phyloP scores from a whole-genome alignment of 345 rosid species.

The Eucalyptus curtisii region DNA sequence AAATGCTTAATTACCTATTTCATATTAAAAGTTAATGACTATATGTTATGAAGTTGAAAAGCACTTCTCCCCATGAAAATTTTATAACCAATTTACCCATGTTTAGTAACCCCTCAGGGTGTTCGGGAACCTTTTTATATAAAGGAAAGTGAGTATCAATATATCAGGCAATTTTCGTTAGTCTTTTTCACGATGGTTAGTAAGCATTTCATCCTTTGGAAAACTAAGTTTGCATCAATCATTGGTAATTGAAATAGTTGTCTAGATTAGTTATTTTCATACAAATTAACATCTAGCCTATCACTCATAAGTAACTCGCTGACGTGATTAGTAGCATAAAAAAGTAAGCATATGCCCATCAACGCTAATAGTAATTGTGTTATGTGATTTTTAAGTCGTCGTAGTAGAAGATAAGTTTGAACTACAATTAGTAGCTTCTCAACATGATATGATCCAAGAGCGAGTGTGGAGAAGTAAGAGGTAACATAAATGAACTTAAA shows the following conservation, averaged over 20 bases:
- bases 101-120: not conserved
- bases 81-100: not conserved
- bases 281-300: not conserved
- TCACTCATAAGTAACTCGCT: not conserved
- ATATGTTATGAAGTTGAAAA: not conserved
- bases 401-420: not conserved
- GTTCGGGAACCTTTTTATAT: not conserved
- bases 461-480: too few relatives aligned
- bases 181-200: not conserved
- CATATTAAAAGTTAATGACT: not conserved
- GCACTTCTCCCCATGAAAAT: not conserved
- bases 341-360: not conserved
- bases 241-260: not conserved
- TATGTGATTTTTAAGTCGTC: not conserved
- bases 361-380: not conserved
- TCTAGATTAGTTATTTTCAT: not conserved
- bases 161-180: not conserved
- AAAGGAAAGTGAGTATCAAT: not conserved
- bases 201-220: not conserved
- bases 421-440: not conserved
- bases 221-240: not conserved
- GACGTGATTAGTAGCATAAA: not conserved
- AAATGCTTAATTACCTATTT: not conserved
- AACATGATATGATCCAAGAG: not conserved
- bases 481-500: too few relatives aligned